Evolutionary conservation across 148 eudicot genomes (phyloP), one percentile per base, ranked within the genome.

Genomic region (Rhododendron molle): DNA sequence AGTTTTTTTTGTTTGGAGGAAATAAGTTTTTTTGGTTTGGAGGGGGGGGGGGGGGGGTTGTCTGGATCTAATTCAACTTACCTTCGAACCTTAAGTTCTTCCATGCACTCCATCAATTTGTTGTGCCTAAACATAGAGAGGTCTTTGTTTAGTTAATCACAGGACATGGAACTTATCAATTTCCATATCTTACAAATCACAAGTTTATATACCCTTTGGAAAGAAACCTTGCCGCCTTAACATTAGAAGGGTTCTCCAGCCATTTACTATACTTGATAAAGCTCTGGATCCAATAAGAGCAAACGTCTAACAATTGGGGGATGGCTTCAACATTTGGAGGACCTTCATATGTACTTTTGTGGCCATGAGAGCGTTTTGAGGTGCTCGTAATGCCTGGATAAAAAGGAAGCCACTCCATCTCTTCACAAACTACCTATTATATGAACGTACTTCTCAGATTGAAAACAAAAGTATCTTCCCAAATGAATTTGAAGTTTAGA

Each of bases 371-470:
- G 78, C 80, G 62, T 86, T 93, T 97, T n/a, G 89, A 80, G 65
- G 91, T 88, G 85, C 90, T 91, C 81, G 90, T 88, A 85, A 87
- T 90, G 74, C 96, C 95, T 21, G 98, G 98, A 91, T 97, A 97
- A 88, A 97, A 94, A 58, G 93, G 90, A 90, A 97, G 94, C 99
- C 99, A 97, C 84, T 97, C 99, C 88, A 97, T 92, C 92, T 95
- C 99, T 93, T 97, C 99, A 89, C 99, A 95, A 26, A 95, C 99
- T 84, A 95, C 98, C 99, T 97, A 90, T 84, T 32, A 78, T 46
- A 86, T 72, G 58, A 85, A 49, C 78, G 40, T 46, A 77, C 2
- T 82, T 73, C 58, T 84, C 71, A 89, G 47, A 74, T 62, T 71
- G 40, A 60, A 69, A 85, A 40, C 74, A 58, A 40, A n/a, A 71